These are phyloP conservation scores for Aspergillus pseudoterreus DNA, from an alignment of 2,329 filamentous ascomycete species.

Conservation along the genomic window DNA sequence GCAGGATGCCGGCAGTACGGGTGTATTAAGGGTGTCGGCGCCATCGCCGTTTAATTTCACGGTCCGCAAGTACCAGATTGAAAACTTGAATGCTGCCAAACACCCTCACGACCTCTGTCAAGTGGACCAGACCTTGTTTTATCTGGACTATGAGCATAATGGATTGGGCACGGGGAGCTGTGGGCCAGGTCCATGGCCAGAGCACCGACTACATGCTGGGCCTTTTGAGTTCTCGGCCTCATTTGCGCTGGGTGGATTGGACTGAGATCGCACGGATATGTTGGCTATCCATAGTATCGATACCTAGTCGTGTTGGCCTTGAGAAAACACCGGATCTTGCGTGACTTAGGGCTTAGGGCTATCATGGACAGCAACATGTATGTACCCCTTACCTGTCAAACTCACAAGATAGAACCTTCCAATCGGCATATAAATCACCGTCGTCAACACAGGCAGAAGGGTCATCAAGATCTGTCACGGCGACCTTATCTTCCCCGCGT, in stretches of 20 bases:
- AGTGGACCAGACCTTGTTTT: slow-evolving; percentile 18
- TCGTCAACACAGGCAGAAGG: no score
- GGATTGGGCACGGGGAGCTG: slow-evolving; percentile 26
- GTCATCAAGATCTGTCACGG: not conserved
- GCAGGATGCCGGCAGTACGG: slow-evolving; percentile 14
- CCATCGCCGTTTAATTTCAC: slow-evolving; percentile 51
- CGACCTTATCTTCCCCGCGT: not conserved
- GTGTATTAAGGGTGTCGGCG: slow-evolving; percentile 29
- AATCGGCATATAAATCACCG: no score
- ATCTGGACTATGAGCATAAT: slow-evolving; percentile 29
- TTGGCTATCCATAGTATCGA: no score
- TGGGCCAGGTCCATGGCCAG: not conserved
- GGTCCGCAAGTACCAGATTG: slow-evolving; percentile 51
- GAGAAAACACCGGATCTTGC: no score
- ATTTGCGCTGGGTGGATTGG: not conserved
- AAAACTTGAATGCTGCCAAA: slow-evolving; percentile 54
- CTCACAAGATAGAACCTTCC: no score
- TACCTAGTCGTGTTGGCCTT: no score
- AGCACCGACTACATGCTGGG: not conserved
- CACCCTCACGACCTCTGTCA: slow-evolving; percentile 61
- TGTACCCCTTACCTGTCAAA: no score
- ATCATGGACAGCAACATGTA: no score
- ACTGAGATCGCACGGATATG: no score
- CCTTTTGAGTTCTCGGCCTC: not conserved
- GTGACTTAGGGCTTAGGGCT: no score